A percentile compares a stretch with the other conserved stretches of the same genome.
Evolutionary conservation across 108 stramenopile genomes (phyloP).

Genomic region (Conticribra guillardii): DNA sequence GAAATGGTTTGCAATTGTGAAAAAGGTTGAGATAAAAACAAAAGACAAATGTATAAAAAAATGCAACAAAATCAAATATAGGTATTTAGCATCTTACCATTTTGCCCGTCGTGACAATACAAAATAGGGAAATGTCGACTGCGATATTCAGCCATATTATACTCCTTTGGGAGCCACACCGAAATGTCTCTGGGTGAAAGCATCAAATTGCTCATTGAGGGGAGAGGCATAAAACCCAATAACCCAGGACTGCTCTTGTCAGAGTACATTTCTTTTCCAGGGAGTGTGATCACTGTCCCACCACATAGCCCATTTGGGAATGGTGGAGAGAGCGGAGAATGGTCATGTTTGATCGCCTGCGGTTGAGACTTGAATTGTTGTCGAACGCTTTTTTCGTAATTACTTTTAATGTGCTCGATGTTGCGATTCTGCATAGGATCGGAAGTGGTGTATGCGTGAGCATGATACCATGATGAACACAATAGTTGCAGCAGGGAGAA

Average conservation of each 20-base stretch:
- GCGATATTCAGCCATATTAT: constrained; percentile 26
- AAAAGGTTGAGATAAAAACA: too few species aligned
- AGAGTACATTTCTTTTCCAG: constrained; percentile 12
- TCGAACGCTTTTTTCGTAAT: too few species aligned
- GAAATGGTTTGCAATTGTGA: too few species aligned
- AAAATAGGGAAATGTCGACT: constrained; percentile 50
- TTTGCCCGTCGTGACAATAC: constrained; percentile 79
- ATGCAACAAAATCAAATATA: neutral
- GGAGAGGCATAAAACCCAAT: constrained; percentile 4
- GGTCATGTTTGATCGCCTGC: too few species aligned
- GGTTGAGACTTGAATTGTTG: too few species aligned
- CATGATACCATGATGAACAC: too few species aligned
- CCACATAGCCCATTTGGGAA: constrained; percentile 28
- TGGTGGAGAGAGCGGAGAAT: constrained; percentile 12
- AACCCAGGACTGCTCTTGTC: neutral
- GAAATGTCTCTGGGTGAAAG: constrained; percentile 38
- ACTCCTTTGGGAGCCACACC: constrained; percentile 75
- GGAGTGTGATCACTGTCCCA: constrained; percentile 15
- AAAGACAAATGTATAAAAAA: too few species aligned
- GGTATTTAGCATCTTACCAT: constrained; percentile 26
- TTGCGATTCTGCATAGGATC: too few species aligned
- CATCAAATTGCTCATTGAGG: neutral
- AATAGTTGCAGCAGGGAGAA: too few species aligned
- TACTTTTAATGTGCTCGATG: too few species aligned
- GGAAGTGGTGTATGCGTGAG: too few species aligned